A percentile compares a stretch with the other conserved stretches of the same genome.
phyloP scores from a whole-genome alignment of 2,329 filamentous ascomycete species.

The Rhexocercosporidium sp. region DNA sequence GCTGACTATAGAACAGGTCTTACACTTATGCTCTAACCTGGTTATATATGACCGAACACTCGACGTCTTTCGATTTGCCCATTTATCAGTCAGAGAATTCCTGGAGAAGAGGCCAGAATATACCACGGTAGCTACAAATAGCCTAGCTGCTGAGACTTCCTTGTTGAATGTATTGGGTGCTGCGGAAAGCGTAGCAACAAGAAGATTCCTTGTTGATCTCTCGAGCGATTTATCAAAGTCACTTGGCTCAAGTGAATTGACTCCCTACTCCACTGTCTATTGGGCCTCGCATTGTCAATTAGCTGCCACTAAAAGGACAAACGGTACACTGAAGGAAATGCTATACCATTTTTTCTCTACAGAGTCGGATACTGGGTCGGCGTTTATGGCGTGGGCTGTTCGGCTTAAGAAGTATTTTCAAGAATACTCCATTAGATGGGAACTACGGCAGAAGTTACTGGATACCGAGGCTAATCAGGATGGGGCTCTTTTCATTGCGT shows the following conservation, averaged over 20 bases:
- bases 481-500: neutral
- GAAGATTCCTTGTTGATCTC: neutral
- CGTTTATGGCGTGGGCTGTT: neutral
- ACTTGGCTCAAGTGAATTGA: too few relatives aligned
- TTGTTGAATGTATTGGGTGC: neutral
- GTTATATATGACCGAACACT: conserved; percentile 22
- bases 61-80: conserved; percentile 25
- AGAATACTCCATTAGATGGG: neutral
- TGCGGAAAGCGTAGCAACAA: neutral
- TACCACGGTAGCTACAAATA: neutral
- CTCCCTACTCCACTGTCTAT: too few relatives aligned
- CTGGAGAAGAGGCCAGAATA: conserved; percentile 18
- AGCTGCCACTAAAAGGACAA: neutral
- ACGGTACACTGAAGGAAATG: neutral
- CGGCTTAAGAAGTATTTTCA: neutral
- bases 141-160: conserved; percentile 18
- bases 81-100: conserved; percentile 28
- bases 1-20: conserved; percentile 13
- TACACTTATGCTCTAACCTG: conserved; percentile 26
- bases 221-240: too few relatives aligned
- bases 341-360: neutral
- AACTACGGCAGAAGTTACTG: neutral
- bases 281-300: neutral
- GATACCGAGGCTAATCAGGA: neutral
- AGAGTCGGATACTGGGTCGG: neutral